phyloP scores from a whole-genome alignment of 1,284 basidiomycete species.

The Rhodotorula glutinis region DNA sequence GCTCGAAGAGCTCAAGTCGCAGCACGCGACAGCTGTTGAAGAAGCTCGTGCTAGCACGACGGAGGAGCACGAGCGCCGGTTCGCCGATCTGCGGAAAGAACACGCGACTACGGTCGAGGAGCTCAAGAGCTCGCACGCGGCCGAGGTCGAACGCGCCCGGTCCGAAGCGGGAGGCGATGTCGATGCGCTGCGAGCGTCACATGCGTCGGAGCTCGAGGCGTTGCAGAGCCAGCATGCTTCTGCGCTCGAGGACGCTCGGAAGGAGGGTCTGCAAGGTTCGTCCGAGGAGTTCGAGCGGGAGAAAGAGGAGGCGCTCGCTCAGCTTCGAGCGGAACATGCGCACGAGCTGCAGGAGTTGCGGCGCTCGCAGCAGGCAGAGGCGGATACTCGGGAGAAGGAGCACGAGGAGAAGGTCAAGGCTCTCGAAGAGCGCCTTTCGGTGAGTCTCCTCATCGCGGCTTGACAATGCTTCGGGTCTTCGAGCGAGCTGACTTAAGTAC shows the following conservation, averaged over 20 bases:
- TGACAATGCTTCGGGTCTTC: too few species aligned
- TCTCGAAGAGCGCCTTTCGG: background rate
- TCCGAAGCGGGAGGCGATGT: background rate
- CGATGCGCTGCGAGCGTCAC: background rate
- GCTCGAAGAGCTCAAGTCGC: slow-evolving; percentile 54
- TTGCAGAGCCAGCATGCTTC: too few species aligned
- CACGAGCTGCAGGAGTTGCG: background rate
- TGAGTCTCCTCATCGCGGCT: background rate
- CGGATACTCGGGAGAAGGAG: background rate
- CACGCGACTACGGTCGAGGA: slow-evolving; percentile 47
- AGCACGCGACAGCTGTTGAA: slow-evolving; percentile 46
- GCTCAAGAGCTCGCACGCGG: background rate
- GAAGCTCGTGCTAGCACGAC: background rate
- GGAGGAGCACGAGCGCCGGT: background rate
- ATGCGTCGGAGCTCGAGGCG: background rate
- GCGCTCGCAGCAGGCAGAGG: background rate
- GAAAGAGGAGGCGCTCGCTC: slow-evolving; percentile 48
- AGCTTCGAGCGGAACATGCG: background rate
- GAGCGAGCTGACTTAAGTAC: background rate
- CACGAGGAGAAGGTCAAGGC: background rate
- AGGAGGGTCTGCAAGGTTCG: background rate
- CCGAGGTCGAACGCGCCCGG: background rate
- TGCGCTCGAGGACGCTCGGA: background rate
- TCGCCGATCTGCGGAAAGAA: slow-evolving; percentile 48
- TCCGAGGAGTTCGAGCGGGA: slow-evolving; percentile 58